Evolutionary conservation across 805 yeast species (phyloP).

Genomic region (Saturnispora serradocipensis): DNA sequence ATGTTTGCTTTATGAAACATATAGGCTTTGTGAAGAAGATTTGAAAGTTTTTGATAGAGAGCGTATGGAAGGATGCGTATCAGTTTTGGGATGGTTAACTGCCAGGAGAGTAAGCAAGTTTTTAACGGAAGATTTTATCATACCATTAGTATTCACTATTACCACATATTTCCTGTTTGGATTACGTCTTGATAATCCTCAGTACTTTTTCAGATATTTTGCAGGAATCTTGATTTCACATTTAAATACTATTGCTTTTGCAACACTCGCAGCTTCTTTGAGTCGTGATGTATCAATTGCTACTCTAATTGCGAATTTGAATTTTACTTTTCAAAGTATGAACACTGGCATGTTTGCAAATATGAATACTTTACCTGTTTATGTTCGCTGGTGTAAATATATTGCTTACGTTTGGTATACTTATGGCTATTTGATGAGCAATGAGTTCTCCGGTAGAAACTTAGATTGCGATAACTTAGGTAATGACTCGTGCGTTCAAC

Average conservation of each 20-base stretch:
- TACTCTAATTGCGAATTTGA: conserved; percentile 49
- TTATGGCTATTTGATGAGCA: conserved; percentile 58
- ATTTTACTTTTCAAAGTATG: conserved; percentile 64
- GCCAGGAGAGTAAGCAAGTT: conserved; percentile 60
- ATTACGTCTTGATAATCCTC: conserved; percentile 36
- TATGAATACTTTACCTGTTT: conserved; percentile 67
- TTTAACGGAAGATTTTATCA: conserved; percentile 58
- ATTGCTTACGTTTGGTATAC: conserved; percentile 71
- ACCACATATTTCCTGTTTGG: conserved; percentile 77
- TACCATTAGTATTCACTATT: conserved; percentile 48
- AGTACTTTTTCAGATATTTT: conserved; percentile 55
- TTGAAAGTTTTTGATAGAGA: conserved; percentile 56
- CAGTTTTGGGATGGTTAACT: conserved; percentile 56
- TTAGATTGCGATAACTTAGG: conserved; percentile 46
- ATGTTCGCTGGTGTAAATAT: conserved; percentile 79
- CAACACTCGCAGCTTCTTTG: conserved; percentile 43
- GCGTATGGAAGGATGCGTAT: conserved; percentile 57
- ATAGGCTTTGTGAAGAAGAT: conserved; percentile 46
- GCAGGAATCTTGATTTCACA: conserved; percentile 48
- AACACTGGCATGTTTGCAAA: conserved; percentile 78
- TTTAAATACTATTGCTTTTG: conserved; percentile 46
- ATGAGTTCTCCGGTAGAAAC: conserved; percentile 51
- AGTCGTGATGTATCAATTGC: conserved; percentile 56
- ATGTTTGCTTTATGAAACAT: conserved; percentile 47
- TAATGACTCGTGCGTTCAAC: conserved; percentile 35